Evolutionary conservation across 2,329 filamentous ascomycete species (phyloP).

Genomic region (Fusarium gaditjirri): DNA sequence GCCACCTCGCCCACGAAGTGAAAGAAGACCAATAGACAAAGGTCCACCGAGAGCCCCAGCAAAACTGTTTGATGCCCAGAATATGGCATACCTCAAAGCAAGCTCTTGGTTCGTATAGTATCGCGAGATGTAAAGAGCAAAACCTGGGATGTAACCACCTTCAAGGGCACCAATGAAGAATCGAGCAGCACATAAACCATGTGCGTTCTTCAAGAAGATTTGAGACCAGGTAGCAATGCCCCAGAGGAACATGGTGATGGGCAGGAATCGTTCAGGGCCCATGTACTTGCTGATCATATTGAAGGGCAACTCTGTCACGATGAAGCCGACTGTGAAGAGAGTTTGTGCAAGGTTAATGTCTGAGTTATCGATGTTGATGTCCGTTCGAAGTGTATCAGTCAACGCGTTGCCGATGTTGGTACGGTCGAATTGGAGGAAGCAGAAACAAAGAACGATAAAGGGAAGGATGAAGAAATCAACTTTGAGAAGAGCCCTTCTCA

Average conservation of each 20-base stretch:
- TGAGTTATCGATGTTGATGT: conserved; percentile 60
- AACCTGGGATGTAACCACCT: conserved; percentile 48
- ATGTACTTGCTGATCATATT: conserved; percentile 45
- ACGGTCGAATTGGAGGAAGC: conserved; percentile 49
- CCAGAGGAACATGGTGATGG: conserved; percentile 47
- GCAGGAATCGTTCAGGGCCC: conserved; percentile 44
- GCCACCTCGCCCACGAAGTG: conserved; percentile 39
- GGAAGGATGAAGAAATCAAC: conserved; percentile 46
- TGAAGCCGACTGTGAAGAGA: conserved; percentile 60
- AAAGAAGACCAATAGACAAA: conserved; percentile 43
- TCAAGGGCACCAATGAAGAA: conserved; percentile 48
- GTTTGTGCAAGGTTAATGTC: conserved; percentile 65
- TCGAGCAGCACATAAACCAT: conserved; percentile 41
- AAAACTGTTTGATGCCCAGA: conserved; percentile 47
- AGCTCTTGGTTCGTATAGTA: conserved; percentile 48
- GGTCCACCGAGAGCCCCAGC: conserved; percentile 45
- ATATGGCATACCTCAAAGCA: conserved; percentile 43
- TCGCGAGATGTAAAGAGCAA: conserved; percentile 46
- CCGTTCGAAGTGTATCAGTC: conserved; percentile 60
- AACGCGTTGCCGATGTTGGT: conserved; percentile 61
- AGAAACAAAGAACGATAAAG: conserved; percentile 47
- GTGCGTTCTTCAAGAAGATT: conserved; percentile 41
- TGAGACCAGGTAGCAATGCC: conserved; percentile 46
- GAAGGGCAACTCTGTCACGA: conserved; percentile 54
- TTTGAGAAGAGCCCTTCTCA: conserved; percentile 33